phyloP scores from a whole-genome alignment of 768 basidiomycete species.

The Amanita pallidorosea region DNA sequence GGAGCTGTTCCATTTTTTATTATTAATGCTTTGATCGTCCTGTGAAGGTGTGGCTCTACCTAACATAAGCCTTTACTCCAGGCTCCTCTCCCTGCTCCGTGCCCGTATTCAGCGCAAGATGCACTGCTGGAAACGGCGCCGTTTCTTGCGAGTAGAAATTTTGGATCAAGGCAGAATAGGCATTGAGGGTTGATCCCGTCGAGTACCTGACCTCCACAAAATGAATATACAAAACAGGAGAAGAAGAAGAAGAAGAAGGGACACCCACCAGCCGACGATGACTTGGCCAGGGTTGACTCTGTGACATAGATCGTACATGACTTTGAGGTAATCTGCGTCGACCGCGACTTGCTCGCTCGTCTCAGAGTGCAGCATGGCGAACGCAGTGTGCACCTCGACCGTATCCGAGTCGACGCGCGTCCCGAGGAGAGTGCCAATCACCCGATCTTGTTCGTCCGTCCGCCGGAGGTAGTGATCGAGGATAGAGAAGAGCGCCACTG shows the following conservation, averaged over 20 bases:
- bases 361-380: conserved; percentile 89
- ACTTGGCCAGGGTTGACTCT: conserved; percentile 79
- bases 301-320: conserved; percentile 85
- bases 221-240: conserved; percentile 3
- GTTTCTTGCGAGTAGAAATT: conserved; percentile 96
- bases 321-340: conserved; percentile 92
- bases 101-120: conserved; percentile 85
- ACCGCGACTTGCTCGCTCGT: conserved; percentile 89
- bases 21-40: not conserved
- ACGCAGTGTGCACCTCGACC: conserved; percentile 74
- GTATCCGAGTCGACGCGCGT: conserved; percentile 49
- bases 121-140: conserved; percentile 78
- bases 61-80: conserved; percentile 80
- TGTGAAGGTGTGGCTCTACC: conserved; percentile 34
- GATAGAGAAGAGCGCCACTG: conserved; percentile 88
- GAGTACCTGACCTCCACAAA: conserved; percentile 59
- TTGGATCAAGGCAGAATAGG: conserved; percentile 94
- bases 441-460: conserved; percentile 70
- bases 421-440: conserved; percentile 93
- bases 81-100: conserved; percentile 50
- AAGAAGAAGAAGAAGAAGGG: not conserved
- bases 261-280: conserved; percentile 89
- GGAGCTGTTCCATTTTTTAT: conserved; percentile 37
- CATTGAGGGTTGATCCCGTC: conserved; percentile 83
- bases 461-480: conserved; percentile 94